phyloP scores from a whole-genome alignment of 1,139 yeast species.

The Candida sp. region DNA sequence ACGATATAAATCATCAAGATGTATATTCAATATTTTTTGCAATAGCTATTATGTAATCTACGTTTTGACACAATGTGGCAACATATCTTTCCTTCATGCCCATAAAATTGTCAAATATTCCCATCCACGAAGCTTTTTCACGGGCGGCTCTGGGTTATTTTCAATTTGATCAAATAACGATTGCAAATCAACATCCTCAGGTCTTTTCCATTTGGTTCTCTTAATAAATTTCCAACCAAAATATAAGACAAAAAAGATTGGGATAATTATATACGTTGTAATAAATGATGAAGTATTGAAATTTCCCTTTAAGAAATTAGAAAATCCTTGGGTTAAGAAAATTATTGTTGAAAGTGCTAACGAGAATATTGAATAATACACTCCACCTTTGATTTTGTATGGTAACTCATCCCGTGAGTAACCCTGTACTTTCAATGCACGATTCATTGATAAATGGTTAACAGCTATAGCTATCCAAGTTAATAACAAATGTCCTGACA shows the following conservation, averaged over 20 bases:
- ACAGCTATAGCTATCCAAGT: constrained; percentile 26
- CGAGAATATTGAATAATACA: constrained; percentile 32
- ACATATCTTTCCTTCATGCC: constrained; percentile 10
- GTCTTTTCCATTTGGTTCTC: constrained; percentile 19
- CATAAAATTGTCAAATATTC: constrained; percentile 19
- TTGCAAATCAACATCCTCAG: constrained; percentile 30
- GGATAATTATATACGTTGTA: constrained; percentile 35
- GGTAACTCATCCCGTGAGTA: constrained; percentile 33
- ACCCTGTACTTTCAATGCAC: constrained; percentile 37
- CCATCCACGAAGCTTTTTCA: constrained; percentile 23
- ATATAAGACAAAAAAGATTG: constrained; percentile 23
- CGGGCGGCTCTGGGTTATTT: constrained; percentile 36
- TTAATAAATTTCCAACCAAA: constrained; percentile 25
- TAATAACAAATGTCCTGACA: constrained; percentile 19
- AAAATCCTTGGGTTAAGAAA: constrained; percentile 38
- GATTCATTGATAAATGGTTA: constrained; percentile 27
- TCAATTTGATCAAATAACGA: constrained; percentile 30
- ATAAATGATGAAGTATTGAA: constrained; percentile 31
- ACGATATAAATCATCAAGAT: too few species aligned
- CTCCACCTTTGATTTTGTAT: constrained; percentile 22
- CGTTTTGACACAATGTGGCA: too few species aligned
- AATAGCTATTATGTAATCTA: too few species aligned
- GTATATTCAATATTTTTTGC: too few species aligned
- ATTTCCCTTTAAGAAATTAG: constrained; percentile 31
- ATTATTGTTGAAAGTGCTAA: constrained; percentile 27